Conservation (phyloP, 192 early-diverging fungal species). For the Piromyces sp. region DNA sequence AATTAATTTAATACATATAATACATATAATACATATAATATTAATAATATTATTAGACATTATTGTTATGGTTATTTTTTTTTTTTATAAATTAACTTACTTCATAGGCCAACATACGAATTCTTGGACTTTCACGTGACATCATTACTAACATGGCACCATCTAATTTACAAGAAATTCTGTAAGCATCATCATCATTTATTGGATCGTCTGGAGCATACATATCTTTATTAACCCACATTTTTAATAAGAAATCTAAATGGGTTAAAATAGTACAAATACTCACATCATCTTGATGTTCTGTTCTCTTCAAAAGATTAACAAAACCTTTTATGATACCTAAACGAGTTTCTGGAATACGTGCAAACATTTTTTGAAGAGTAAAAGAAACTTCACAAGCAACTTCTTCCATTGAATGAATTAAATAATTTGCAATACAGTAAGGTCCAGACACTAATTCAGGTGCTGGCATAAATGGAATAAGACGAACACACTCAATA, state of each 20-base stretch:
- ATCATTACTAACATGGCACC: constrained; percentile 19
- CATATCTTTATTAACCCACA: constrained; percentile 13
- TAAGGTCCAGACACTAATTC: constrained; percentile 19
- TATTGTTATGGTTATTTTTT: too few species aligned
- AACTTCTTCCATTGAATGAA: constrained; percentile 14
- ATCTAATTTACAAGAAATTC: constrained; percentile 29
- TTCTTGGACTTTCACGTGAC: constrained; percentile 18
- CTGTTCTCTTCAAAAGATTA: constrained; percentile 20
- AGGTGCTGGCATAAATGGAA: constrained; percentile 20
- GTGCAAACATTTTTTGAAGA: constrained; percentile 13
- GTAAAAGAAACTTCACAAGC: constrained; percentile 11
- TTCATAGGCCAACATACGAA: constrained; percentile 14
- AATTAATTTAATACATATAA: too few species aligned
- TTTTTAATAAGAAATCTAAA: constrained; percentile 11
- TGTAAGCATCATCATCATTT: constrained; percentile 12
- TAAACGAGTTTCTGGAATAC: constrained; percentile 16
- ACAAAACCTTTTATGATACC: constrained; percentile 25
- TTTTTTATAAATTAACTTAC: too few species aligned
- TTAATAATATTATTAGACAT: too few species aligned
- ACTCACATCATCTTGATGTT: constrained; percentile 18
- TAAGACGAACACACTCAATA: constrained; percentile 15
- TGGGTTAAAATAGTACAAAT: constrained; percentile 18
- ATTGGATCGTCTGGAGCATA: not conserved
- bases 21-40: too few species aligned
- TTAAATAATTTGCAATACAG: constrained; percentile 24